Percentiles rank a stretch among this genome's conserved stretches.
Evolutionary conservation across 306 rosid genomes (phyloP).

Genomic region (Cucumis hystrix): DNA sequence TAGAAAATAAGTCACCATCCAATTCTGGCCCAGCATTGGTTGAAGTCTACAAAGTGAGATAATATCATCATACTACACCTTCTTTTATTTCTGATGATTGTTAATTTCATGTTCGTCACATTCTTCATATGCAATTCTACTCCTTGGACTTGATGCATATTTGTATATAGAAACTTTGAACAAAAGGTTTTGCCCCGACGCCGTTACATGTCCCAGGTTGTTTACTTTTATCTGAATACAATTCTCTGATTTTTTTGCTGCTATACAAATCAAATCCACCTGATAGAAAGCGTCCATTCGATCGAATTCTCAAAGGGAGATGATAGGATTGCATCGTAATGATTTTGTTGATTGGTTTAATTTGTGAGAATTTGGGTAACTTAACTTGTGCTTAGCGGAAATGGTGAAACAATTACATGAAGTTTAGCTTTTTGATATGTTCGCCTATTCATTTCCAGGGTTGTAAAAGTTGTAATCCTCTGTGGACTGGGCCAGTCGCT

Average conservation of each 20-base stretch:
- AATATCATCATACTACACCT: neutral
- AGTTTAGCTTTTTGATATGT: neutral
- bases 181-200: neutral
- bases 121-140: neutral
- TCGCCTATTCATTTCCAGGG: neutral
- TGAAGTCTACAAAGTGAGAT: neutral
- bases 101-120: neutral
- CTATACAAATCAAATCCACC: neutral
- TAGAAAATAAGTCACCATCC: neutral
- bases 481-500: conserved; percentile 3
- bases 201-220: neutral
- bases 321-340: neutral
- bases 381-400: neutral
- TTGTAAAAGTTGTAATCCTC: conserved; percentile 1
- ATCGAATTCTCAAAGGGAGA: neutral
- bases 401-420: neutral
- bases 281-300: neutral
- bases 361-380: neutral
- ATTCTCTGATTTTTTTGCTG: neutral
- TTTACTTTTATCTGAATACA: neutral
- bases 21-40: neutral
- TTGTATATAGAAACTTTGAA: neutral
- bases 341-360: neutral
- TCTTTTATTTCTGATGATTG: neutral
- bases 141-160: neutral